Base-by-base conservation (phyloP, 305 asterid genomes). In the Ruellia speciosa region DNA sequence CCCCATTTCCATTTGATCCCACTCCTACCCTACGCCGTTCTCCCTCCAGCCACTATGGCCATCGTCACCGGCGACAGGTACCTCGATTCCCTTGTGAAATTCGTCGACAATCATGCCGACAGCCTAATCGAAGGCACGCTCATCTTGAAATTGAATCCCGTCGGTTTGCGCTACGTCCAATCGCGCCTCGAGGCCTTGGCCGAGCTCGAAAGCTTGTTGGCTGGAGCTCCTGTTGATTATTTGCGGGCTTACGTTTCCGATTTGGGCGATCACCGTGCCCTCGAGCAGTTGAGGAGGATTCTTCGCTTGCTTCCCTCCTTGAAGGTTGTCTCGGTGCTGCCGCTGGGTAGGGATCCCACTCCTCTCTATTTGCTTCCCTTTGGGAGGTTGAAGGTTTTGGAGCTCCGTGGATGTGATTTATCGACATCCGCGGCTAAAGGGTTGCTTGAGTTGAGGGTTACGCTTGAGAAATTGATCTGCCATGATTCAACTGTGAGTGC, bases 191-290 rank as follows among this genome's bases (percentile, higher is more conserved):
- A 90, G 62, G 90, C 95, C 28, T 54, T 90, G 59, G 79, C 77
- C 70, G 98, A 87, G 81, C 81, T 90, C 20, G 98, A 90, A 72
- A 76, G 89, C 64, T 75, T 90, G 71, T 66, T 87, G 43, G 60
- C 84, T 57, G 98, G 96, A 41, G 98, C 98, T 58, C 98, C 98
- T 28, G 94, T 90, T 16, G 98, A 90, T 77, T 90, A 90, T 72
- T 70, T 90, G 68, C 89, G 98, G 41, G 98, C 98, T 4, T 90
- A 90, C 59, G 85, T 90, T 41, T 87, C 96, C 24, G 98, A 90
- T 77, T 80, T 90, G 56, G 98, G 98, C 5, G 98, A 90, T 73
- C 92, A 90, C 76, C 94, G 98, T 49, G 98, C 98, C 35, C 87
- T 90, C 28, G 98, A 90, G 82, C 94, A 84, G 82, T 69, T 90